Evolutionary conservation across 2,329 filamentous ascomycete species (phyloP), one percentile per base, ranked within the genome.

Genomic region (Basipetospora chlamydospora): DNA sequence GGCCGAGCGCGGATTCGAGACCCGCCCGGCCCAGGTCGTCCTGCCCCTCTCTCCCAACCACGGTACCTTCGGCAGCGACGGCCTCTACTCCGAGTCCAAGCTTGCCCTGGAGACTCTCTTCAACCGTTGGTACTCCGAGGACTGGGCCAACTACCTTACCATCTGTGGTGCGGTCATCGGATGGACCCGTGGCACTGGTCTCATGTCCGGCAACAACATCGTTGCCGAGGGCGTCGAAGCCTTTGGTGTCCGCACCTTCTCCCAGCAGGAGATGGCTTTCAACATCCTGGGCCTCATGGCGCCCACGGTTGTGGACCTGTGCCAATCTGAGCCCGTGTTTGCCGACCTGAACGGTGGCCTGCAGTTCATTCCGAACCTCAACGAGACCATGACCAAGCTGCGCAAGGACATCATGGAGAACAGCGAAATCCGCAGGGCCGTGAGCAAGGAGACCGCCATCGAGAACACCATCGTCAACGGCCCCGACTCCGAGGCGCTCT

Each of bases 211-310:
- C 52, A 96, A 96, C 70, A 96, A 98, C 59, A 77, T 96, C 49
- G 87, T 96, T 45, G 90, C 90, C 25, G 88, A 96, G 57, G 90
- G 88, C 41, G 85, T 98, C 39, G 90, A 98, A 66, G 84, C 83
- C 49, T 90, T 92, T 46, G 90, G 90, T 50, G 90, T 96, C 18
- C 86, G 90, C 49, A 98, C 90, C 4, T 98, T 98, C 69, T 96
- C 88, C 8, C 90, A 96, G 63, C 86, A 94, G 57, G 90, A 98
- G 61, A 98, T 98, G 90, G 90, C 90, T 12, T 98, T 98, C 70
- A 98, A 98, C 62, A 63, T 98, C 46, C 74, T 98, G 30, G 88
- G 90, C 47, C 73, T 98, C 37, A 94, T 98, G 90, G 82, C 87
- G 1, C 87, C 90, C 26, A 73, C 79, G 20, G 83, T 98, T 49